Percentiles rank a stretch among this genome's conserved stretches.
These are phyloP conservation scores for Galerina sulciceps DNA, from an alignment of 768 basidiomycete genomes.

Conservation along the genomic window DNA sequence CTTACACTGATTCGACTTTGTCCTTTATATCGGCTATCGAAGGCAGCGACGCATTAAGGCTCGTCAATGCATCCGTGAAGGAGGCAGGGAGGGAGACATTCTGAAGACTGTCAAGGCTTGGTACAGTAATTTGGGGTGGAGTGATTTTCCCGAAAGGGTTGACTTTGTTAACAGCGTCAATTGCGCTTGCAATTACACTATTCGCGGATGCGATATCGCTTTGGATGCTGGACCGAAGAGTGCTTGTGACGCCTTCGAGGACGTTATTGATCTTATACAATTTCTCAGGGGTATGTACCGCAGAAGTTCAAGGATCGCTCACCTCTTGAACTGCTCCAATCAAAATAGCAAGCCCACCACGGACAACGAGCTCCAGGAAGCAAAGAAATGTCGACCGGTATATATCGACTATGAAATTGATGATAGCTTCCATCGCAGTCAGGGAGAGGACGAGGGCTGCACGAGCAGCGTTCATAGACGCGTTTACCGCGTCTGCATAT, in stretches of 20 bases:
- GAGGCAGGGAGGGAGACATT: constrained; percentile 82
- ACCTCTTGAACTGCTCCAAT: constrained; percentile 87
- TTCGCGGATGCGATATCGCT: constrained; percentile 72
- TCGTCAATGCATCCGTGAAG: constrained; percentile 73
- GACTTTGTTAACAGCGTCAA: constrained; percentile 73
- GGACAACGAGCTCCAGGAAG: constrained; percentile 87
- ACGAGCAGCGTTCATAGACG: constrained; percentile 75
- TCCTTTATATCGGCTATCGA: constrained; percentile 76
- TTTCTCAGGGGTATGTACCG: background rate
- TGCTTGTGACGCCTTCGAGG: constrained; percentile 59
- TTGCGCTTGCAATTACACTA: constrained; percentile 62
- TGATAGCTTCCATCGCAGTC: constrained; percentile 84
- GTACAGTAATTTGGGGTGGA: constrained; percentile 74
- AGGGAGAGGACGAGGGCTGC: constrained; percentile 73
- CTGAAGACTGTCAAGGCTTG: constrained; percentile 72
- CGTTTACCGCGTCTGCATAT: constrained; percentile 79
- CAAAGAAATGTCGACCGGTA: constrained; percentile 95
- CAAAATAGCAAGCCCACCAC: constrained; percentile 78
- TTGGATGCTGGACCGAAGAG: constrained; percentile 74
- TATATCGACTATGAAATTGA: constrained; percentile 90
- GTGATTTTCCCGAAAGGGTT: constrained; percentile 74
- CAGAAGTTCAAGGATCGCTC: background rate
- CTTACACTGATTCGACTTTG: constrained; percentile 69
- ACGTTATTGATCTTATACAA: constrained; percentile 68
- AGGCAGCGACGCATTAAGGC: constrained; percentile 82